A percentile compares a stretch with the other conserved stretches of the same genome.
These are phyloP conservation scores for Prinsepia uniflora DNA, from an alignment of 306 rosid species.

Conservation along the genomic window DNA sequence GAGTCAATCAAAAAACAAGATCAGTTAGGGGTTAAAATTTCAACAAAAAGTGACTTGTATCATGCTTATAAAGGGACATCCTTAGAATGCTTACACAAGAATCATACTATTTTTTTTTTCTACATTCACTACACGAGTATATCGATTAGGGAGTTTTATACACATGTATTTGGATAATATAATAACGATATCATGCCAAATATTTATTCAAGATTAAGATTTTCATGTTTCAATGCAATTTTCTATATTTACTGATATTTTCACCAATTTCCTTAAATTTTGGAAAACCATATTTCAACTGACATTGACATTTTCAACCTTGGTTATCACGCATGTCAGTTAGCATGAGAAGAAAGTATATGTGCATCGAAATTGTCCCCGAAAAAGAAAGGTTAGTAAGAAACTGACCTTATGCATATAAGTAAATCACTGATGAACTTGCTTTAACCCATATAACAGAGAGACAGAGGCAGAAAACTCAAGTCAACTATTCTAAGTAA, in stretches of 20 bases:
- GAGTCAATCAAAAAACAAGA: too few species aligned
- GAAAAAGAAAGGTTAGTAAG: not conserved
- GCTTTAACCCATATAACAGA: not conserved
- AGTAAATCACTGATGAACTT: not conserved
- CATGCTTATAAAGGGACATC: not conserved
- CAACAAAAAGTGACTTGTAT: not conserved
- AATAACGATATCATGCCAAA: not conserved
- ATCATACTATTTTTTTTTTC: not conserved
- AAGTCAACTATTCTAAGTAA: not conserved
- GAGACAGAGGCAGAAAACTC: not conserved
- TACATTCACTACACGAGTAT: not conserved
- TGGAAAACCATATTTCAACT: not conserved
- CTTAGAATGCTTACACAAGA: not conserved
- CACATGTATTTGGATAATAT: not conserved
- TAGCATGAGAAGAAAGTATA: not conserved
- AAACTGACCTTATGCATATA: too few species aligned
- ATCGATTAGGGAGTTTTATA: not conserved
- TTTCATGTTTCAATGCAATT: not conserved
- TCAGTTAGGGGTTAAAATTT: too few species aligned
- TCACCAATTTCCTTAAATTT: not conserved
- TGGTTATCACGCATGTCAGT: not conserved
- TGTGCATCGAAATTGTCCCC: not conserved
- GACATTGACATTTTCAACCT: too few species aligned
- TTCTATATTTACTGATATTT: not conserved
- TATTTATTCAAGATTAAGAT: not conserved